Percentiles rank a stretch among this genome's conserved stretches.
Evolutionary conservation across 495 filamentous ascomycete genomes (phyloP).

Genomic region (Penicillium bovifimosum): DNA sequence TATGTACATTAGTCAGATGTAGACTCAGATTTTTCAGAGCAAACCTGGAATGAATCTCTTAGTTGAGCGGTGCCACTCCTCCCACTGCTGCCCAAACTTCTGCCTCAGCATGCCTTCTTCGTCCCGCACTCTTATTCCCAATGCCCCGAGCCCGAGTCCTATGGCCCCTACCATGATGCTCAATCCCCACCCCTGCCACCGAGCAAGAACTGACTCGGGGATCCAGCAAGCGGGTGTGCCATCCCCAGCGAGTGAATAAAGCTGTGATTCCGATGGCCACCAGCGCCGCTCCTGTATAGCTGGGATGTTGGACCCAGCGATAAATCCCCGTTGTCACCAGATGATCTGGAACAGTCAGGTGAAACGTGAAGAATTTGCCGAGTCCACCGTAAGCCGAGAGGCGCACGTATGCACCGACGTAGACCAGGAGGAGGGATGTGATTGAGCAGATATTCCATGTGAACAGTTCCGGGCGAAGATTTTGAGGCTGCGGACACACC

Average conservation of each 20-base stretch:
- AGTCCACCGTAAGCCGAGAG: conserved; percentile 33
- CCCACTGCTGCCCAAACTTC: conserved; percentile 40
- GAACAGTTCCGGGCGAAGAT: conserved; percentile 21
- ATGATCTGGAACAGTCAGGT: conserved; percentile 31
- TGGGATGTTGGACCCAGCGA: conserved; percentile 43
- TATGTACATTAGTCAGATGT: background rate
- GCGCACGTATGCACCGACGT: conserved; percentile 28
- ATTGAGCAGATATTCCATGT: conserved; percentile 24
- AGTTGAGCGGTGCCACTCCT: conserved; percentile 34
- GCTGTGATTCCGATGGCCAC: conserved; percentile 14
- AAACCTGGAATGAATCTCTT: conserved; percentile 23
- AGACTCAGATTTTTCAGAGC: conserved; percentile 2
- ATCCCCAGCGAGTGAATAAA: conserved; percentile 34
- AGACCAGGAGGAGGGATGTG: conserved; percentile 23
- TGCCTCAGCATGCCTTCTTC: conserved; percentile 40
- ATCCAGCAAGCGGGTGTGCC: conserved; percentile 24
- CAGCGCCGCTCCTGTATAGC: conserved; percentile 36
- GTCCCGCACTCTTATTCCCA: conserved; percentile 23
- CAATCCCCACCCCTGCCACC: conserved; percentile 7
- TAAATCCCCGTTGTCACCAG: conserved; percentile 42
- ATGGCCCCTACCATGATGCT: background rate
- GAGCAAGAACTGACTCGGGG: conserved; percentile 3
- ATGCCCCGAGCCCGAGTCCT: background rate
- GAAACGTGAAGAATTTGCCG: conserved; percentile 45
- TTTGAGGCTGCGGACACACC: conserved; percentile 11